phyloP scores from a whole-genome alignment of 495 filamentous ascomycete species.

The Penicillium salamii region DNA sequence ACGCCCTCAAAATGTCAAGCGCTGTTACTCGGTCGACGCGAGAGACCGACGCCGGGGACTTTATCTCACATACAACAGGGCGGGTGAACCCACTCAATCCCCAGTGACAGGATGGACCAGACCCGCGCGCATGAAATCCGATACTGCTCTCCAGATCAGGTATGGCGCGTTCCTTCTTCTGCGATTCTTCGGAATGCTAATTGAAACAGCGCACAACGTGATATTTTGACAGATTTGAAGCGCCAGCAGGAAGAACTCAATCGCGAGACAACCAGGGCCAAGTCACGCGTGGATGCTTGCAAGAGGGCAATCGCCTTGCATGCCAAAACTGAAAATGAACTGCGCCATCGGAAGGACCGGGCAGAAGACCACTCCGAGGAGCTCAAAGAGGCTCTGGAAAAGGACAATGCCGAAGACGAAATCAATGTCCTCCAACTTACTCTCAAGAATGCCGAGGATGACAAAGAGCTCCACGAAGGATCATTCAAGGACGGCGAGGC shows the following conservation, averaged over 20 bases:
- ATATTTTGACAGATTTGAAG: constrained; percentile 41
- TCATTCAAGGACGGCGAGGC: constrained; percentile 51
- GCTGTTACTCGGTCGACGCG: constrained; percentile 62
- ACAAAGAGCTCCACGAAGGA: constrained; percentile 41
- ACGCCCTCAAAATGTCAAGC: constrained; percentile 65
- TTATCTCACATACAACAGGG: constrained; percentile 54
- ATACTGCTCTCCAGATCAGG: constrained; percentile 64
- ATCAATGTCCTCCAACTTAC: constrained; percentile 56
- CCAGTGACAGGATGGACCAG: constrained; percentile 51
- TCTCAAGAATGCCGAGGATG: constrained; percentile 51
- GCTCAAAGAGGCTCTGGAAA: constrained; percentile 58
- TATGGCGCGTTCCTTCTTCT: constrained; percentile 20
- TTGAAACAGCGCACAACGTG: constrained; percentile 40
- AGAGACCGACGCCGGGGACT: constrained; percentile 60
- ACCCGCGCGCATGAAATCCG: constrained; percentile 74
- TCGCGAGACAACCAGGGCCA: constrained; percentile 29
- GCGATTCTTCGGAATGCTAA: neutral
- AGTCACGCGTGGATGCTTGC: constrained; percentile 29
- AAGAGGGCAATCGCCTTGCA: constrained; percentile 42
- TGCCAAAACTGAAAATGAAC: constrained; percentile 41
- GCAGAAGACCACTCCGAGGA: constrained; percentile 56
- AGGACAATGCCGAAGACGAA: constrained; percentile 58
- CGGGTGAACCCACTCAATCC: constrained; percentile 51
- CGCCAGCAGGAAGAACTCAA: constrained; percentile 37
- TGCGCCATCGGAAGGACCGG: constrained; percentile 55